Base-by-base conservation (phyloP, 805 yeast genomes). In the Candida easanensis region DNA sequence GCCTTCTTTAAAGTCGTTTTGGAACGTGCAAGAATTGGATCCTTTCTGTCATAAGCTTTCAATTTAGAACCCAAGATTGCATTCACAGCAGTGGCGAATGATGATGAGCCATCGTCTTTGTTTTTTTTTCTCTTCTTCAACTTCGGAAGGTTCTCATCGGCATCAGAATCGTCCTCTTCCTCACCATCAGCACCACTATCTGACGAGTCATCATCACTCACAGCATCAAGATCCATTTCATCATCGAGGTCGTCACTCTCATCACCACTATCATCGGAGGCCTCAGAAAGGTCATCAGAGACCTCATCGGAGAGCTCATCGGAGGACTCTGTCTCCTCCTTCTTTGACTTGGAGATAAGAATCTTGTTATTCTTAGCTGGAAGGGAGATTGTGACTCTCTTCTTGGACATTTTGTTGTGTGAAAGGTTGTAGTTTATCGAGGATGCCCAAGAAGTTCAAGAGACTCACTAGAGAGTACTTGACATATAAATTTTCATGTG, bases 1-100 rank as follows among this genome's bases (percentile, higher is more conserved):
- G 85, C 74, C 52, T 86, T 82, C 65, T 82, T 83, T 39, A 81
- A 48, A 0, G 82, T 76, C 33, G 75, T 71, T 52, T 84, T 85
- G 57, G 86, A 85, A 65, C 98, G 80, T 7, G 91, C 90, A 66
- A 91, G 73, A 43, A 91, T 87, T 3, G 99, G 99, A 61, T 90
- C 96, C 35, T 76, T 76, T 58, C 97, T 74, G 58, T 85, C 88
- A 56, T 91, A 85, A 0, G 96, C 95, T 62, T 93, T 93, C 52
- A 91, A 71, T 56, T 80, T 82, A 2, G 98, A 88, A 5, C 84
- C 85, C 39, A 91, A 67, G 55, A 91, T 84, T 14, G 96, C 93
- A 52, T 70, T 79, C 58, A 93, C 79, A 0, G 98, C 98, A 42
- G 66, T 73, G 16, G 96, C 87, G 58, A 93, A 91, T 2, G 80